These are phyloP conservation scores for Arachnomyces sp. DNA, from an alignment of 2,329 filamentous ascomycete genomes.

Conservation along the genomic window DNA sequence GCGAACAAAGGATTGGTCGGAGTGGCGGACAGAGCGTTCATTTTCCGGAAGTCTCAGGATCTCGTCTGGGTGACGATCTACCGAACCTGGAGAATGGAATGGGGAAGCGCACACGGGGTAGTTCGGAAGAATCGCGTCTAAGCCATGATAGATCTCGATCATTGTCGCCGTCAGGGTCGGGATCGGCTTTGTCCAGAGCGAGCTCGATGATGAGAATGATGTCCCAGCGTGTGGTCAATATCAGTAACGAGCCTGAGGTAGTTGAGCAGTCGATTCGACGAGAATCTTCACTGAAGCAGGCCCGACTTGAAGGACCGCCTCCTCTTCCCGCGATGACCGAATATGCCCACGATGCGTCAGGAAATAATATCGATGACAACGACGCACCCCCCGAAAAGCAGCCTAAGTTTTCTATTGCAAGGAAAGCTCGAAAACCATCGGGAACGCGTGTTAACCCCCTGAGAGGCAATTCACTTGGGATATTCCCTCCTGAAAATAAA, in stretches of 20 bases:
- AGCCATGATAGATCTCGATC: constrained; percentile 39
- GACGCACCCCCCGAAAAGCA: constrained; percentile 31
- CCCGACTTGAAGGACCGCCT: constrained; percentile 46
- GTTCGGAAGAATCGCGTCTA: constrained; percentile 42
- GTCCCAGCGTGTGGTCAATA: constrained; percentile 95
- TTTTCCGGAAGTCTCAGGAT: constrained; percentile 41
- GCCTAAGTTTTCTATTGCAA: background rate
- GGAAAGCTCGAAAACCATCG: too few relatives aligned
- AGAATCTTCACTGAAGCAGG: constrained; percentile 46
- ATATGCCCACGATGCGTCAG: constrained; percentile 38
- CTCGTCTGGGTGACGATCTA: constrained; percentile 55
- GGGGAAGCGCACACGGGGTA: constrained; percentile 45
- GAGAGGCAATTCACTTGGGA: constrained; percentile 74
- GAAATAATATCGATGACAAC: constrained; percentile 22
- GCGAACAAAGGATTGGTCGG: constrained; percentile 42
- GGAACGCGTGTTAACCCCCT: constrained; percentile 59
- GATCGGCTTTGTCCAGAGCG: constrained; percentile 57
- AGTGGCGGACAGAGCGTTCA: constrained; percentile 48
- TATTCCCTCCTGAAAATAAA: constrained; percentile 72
- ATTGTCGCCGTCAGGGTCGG: constrained; percentile 55
- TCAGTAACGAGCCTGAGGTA: constrained; percentile 84
- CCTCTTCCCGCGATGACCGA: constrained; percentile 41
- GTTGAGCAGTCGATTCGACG: constrained; percentile 63
- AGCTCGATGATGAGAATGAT: constrained; percentile 75
- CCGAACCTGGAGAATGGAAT: constrained; percentile 53